Conservation (phyloP, 129 eudicot species). For the carrot (Daucus carota) region DH1_v3.0 NC_030383.2:63003501-63004000, state of each 20-base stretch:
- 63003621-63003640: too few species aligned
- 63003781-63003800: not conserved
- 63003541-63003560: not conserved
- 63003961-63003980: slow-evolving; percentile 43
- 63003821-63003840: not conserved
- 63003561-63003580: not conserved
- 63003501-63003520: too few species aligned
- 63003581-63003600: too few species aligned
- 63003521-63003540: too few species aligned
- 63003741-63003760: not conserved
- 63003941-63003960: slow-evolving; percentile 13
- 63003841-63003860: not conserved
- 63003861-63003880: not conserved
- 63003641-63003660: not conserved
- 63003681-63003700: not conserved
- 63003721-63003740: not conserved
- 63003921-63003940: not conserved
- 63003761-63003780: not conserved
- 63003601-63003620: too few species aligned
- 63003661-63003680: not conserved
- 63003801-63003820: not conserved
- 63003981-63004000: slow-evolving; percentile 55
- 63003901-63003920: not conserved
- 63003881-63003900: not conserved
- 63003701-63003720: not conserved